Percentiles rank a stretch among this genome's conserved stretches.
These are phyloP conservation scores for Sporothrix variecibatus DNA, from an alignment of 2,329 filamentous ascomycete genomes.

Conservation along the genomic window DNA sequence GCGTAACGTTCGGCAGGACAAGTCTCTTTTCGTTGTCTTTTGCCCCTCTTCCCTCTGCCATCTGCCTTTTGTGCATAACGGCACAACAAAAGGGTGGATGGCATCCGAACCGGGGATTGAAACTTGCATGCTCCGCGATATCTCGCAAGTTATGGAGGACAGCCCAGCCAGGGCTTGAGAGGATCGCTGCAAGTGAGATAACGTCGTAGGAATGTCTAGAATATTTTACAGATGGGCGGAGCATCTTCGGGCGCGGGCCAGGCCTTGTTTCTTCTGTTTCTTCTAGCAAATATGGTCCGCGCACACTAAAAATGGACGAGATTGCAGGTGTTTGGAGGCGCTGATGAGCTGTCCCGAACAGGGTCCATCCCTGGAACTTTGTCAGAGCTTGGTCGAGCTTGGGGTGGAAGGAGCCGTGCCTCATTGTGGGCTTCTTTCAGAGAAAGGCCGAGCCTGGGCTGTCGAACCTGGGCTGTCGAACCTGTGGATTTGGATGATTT, in stretches of 20 bases:
- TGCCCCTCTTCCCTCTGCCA: neutral
- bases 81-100: neutral
- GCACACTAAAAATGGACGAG: neutral
- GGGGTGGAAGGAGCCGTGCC: neutral
- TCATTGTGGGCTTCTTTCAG: neutral
- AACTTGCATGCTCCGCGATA: neutral
- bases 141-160: neutral
- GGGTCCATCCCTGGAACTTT: neutral
- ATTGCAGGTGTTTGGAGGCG: neutral
- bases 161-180: too few relatives aligned
- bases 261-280: neutral
- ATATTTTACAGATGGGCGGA: neutral
- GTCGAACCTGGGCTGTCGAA: neutral
- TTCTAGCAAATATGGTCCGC: neutral
- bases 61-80: neutral
- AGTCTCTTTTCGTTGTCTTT: too few relatives aligned
- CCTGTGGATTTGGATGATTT: neutral
- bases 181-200: too few relatives aligned
- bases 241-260: neutral
- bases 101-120: constrained; percentile 20
- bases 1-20: constrained; percentile 21
- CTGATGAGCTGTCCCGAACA: neutral
- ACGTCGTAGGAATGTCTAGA: neutral
- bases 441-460: neutral
- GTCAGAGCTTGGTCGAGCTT: neutral